Conservation (phyloP, 2,329 filamentous ascomycete species). For the Ceratocystis ficicola region DNA sequence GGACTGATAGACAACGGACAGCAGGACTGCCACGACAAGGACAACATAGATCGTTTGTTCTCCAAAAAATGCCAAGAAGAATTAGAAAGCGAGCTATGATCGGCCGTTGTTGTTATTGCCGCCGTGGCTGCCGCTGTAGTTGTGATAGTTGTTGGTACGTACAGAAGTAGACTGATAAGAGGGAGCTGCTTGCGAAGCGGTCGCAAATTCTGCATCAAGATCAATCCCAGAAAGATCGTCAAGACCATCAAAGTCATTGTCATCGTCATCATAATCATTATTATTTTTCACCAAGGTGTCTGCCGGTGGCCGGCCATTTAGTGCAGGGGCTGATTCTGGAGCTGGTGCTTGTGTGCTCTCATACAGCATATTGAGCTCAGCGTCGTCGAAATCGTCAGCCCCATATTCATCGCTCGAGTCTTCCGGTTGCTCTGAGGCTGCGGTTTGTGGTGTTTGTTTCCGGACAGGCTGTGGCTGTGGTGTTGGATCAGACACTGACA, state of each 20-base stretch:
- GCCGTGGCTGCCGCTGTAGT: neutral
- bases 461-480: neutral
- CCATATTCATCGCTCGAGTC: slow-evolving; percentile 38
- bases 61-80: neutral
- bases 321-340: slow-evolving; percentile 19
- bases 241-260: slow-evolving; percentile 18
- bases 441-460: neutral
- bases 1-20: too few species aligned
- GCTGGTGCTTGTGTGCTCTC: slow-evolving; percentile 30
- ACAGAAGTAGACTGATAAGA: slow-evolving; percentile 11
- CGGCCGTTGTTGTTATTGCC: neutral
- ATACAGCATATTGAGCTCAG: slow-evolving; percentile 33
- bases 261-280: neutral
- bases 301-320: neutral
- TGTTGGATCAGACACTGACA: slow-evolving; percentile 14
- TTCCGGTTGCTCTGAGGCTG: neutral
- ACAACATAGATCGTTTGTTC: neutral
- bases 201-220: slow-evolving; percentile 22
- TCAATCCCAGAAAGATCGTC: slow-evolving; percentile 20
- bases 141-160: slow-evolving; percentile 18
- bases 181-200: slow-evolving; percentile 16
- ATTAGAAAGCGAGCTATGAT: neutral
- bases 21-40: too few species aligned
- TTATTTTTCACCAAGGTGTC: neutral
- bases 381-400: slow-evolving; percentile 49